These are phyloP conservation scores for Chaetothyriales sp. DNA, from an alignment of 2,329 filamentous ascomycete species.

Conservation along the genomic window DNA sequence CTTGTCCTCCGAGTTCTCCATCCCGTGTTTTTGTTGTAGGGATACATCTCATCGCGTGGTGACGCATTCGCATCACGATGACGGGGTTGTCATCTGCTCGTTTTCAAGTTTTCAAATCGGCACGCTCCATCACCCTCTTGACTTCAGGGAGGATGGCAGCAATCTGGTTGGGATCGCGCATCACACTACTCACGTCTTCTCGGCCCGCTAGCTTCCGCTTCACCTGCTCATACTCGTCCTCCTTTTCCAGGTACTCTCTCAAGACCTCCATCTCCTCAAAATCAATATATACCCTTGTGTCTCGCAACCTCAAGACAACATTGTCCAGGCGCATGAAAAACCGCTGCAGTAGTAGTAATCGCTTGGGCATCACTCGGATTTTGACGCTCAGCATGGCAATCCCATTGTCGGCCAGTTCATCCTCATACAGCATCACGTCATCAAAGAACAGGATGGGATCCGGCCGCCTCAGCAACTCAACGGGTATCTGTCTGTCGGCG, in stretches of 20 bases:
- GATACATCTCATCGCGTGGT: not conserved
- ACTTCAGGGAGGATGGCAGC: constrained; percentile 54
- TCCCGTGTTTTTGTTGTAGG: not conserved
- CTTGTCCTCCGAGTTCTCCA: not conserved
- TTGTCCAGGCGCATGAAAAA: constrained; percentile 90
- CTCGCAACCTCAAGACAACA: constrained; percentile 71
- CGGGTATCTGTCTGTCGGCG: constrained; percentile 50
- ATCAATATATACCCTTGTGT: constrained; percentile 85
- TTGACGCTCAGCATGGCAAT: constrained; percentile 84
- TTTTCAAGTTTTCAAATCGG: constrained; percentile 21
- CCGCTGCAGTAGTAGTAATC: constrained; percentile 68
- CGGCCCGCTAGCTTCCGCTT: constrained; percentile 50
- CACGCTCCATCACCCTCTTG: constrained; percentile 49
- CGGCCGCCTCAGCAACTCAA: constrained; percentile 70
- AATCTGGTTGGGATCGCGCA: constrained; percentile 67
- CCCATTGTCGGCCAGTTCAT: constrained; percentile 94
- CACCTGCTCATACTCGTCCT: constrained; percentile 64
- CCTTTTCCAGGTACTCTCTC: constrained; percentile 77
- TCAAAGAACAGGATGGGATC: constrained; percentile 96
- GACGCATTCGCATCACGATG: not conserved
- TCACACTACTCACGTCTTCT: constrained; percentile 58
- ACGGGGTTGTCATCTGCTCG: not conserved
- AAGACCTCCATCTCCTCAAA: constrained; percentile 66
- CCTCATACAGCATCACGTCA: constrained; percentile 90
- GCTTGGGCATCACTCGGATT: constrained; percentile 76